phyloP scores from a whole-genome alignment of 352 stramenopile genomes.

The Phytophthora melonis region DNA sequence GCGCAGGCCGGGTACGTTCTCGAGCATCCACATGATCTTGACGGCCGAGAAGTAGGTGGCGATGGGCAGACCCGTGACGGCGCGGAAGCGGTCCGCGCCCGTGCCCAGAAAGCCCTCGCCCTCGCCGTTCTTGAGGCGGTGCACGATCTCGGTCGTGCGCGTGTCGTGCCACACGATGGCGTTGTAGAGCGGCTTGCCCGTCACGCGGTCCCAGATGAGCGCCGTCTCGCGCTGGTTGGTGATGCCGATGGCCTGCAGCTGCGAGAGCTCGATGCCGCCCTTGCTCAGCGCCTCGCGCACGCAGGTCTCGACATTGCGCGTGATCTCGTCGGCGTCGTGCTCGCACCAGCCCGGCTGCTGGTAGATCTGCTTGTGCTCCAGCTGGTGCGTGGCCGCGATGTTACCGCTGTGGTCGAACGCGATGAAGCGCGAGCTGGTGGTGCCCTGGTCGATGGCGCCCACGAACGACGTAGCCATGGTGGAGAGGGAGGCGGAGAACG shows the following conservation, averaged over 20 bases:
- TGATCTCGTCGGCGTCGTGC: constrained; percentile 98
- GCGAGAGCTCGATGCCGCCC: constrained; percentile 65
- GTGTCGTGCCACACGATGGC: constrained; percentile 99
- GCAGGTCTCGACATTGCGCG: constrained; percentile 82
- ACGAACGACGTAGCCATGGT: constrained; percentile 66
- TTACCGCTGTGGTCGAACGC: constrained; percentile 92
- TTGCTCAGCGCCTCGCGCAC: constrained; percentile 81
- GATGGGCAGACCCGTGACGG: constrained; percentile 95
- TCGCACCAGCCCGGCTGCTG: constrained; percentile 97
- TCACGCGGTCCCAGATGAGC: constrained; percentile 96
- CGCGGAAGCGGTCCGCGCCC: constrained; percentile 73
- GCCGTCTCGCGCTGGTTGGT: constrained; percentile 99
- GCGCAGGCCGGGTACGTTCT: constrained; percentile 92
- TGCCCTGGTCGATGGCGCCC: constrained; percentile 97
- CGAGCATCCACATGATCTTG: constrained; percentile 98
- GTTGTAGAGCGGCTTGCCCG: constrained; percentile 97
- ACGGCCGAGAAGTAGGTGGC: constrained; percentile 98
- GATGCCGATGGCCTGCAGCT: constrained; percentile 96
- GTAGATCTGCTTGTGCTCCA: constrained; percentile 98
- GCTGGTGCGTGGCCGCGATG: constrained; percentile 93
- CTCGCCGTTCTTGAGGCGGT: constrained; percentile 76
- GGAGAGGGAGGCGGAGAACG: constrained; percentile 16
- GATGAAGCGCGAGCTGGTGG: constrained; percentile 97
- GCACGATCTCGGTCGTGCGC: constrained; percentile 93
- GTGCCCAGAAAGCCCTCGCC: constrained; percentile 61